These are phyloP conservation scores for Mycena venus DNA, from an alignment of 768 basidiomycete genomes.

Conservation along the genomic window DNA sequence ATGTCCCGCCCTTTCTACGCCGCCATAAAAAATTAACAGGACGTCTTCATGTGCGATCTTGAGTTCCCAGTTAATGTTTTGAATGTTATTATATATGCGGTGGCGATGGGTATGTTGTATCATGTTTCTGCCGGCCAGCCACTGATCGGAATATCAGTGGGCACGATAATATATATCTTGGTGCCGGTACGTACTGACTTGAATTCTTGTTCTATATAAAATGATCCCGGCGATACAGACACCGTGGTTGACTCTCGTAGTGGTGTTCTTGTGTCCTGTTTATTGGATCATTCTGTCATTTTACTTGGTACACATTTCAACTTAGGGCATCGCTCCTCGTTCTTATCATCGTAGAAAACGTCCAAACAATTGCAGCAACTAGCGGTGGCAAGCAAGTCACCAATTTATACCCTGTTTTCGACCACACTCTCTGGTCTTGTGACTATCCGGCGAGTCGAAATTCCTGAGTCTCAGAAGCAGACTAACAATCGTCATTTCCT, in stretches of 20 bases:
- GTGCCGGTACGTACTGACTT: slow-evolving; percentile 15
- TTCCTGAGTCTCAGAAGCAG: no score
- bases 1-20: no score
- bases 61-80: slow-evolving; percentile 1
- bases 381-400: slow-evolving; percentile 19
- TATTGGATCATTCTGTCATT: slow-evolving; percentile 23
- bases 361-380: slow-evolving; percentile 26
- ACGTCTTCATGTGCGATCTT: slow-evolving; percentile 27
- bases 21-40: background rate
- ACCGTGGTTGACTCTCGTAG: slow-evolving; percentile 16
- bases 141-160: no score
- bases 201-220: background rate
- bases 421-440: slow-evolving; percentile 22
- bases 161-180: slow-evolving; percentile 11
- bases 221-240: background rate
- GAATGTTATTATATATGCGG: background rate
- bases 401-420: slow-evolving; percentile 24
- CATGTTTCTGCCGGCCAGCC: no score
- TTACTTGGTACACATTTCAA: slow-evolving; percentile 15
- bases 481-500: no score
- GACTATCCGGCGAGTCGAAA: slow-evolving; percentile 7
- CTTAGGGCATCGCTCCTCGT: no score
- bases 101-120: background rate
- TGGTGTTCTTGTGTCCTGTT: background rate
- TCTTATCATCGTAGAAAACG: no score